phyloP scores from a whole-genome alignment of 352 stramenopile genomes.

The Globisporangium nodosum region DNA sequence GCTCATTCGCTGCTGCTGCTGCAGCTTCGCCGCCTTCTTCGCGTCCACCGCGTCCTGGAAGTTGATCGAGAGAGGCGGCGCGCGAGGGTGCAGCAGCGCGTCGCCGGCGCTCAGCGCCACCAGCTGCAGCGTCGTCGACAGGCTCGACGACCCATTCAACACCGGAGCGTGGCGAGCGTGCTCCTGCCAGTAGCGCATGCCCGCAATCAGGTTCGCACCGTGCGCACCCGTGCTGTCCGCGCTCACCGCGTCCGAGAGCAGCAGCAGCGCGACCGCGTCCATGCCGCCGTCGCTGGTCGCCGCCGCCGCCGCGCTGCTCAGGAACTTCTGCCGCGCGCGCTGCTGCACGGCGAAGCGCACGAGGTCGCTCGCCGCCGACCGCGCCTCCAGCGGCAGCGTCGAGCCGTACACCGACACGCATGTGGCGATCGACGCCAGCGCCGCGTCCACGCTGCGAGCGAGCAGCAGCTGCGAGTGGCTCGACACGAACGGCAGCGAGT shows the following conservation, averaged over 20 bases:
- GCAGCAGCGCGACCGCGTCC: constrained; percentile 39
- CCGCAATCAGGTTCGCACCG: constrained; percentile 44
- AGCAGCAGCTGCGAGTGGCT: constrained; percentile 38
- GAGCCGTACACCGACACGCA: constrained; percentile 59
- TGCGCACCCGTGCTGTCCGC: constrained; percentile 49
- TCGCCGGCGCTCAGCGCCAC: constrained; percentile 61
- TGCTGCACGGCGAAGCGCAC: constrained; percentile 31
- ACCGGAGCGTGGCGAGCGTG: constrained; percentile 11
- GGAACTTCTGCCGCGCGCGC: constrained; percentile 21
- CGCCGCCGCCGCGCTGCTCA: constrained; percentile 1
- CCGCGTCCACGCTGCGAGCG: constrained; percentile 38
- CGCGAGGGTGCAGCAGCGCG: constrained; percentile 65
- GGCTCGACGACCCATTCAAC: constrained; percentile 17
- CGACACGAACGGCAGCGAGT: constrained; percentile 45
- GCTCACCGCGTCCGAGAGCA: constrained; percentile 52
- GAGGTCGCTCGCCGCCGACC: constrained; percentile 40
- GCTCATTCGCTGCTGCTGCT: constrained; percentile 3
- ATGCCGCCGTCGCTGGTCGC: constrained; percentile 8
- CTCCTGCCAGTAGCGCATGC: constrained; percentile 52
- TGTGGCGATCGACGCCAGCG: constrained; percentile 43
- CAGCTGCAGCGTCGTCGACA: constrained; percentile 34
- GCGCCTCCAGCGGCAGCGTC: constrained; percentile 38
- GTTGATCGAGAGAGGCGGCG: constrained; percentile 56
- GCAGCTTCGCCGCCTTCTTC: constrained; percentile 10
- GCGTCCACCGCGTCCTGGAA: constrained; percentile 28